A percentile compares a stretch with the other conserved stretches of the same genome.
Conservation (phyloP, 805 yeast genomes). For the Starmerella gropengiesseri region DNA sequence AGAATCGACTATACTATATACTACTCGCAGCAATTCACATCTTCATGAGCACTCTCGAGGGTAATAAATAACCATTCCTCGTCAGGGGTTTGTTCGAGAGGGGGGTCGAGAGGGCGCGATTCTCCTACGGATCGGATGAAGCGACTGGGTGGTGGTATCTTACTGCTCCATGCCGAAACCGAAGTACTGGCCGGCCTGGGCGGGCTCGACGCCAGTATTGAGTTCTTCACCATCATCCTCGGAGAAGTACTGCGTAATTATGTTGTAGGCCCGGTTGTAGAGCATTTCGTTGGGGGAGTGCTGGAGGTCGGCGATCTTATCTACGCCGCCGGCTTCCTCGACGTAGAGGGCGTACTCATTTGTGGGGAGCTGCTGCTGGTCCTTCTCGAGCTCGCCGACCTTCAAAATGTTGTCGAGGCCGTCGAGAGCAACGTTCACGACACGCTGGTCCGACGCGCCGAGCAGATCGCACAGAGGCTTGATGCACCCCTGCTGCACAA, state of each 20-base stretch:
- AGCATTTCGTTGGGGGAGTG: slow-evolving; percentile 82
- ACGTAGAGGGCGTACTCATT: slow-evolving; percentile 85
- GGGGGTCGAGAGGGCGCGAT: no score
- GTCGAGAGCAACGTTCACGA: slow-evolving; percentile 89
- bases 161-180: slow-evolving; percentile 50
- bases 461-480: slow-evolving; percentile 92
- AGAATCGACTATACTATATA: no score
- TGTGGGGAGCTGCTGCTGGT: slow-evolving; percentile 51
- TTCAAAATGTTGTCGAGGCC: slow-evolving; percentile 87
- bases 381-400: slow-evolving; percentile 89
- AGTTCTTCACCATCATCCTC: slow-evolving; percentile 56
- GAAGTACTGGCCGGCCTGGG: slow-evolving; percentile 70
- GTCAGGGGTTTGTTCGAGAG: no score
- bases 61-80: no score
- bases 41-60: no score
- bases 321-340: slow-evolving; percentile 98
- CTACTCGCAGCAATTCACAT: no score
- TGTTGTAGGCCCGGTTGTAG: slow-evolving; percentile 78
- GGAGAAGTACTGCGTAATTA: slow-evolving; percentile 83
- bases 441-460: slow-evolving; percentile 77
- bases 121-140: neutral
- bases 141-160: neutral
- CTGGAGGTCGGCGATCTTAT: slow-evolving; percentile 88
- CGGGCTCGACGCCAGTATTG: slow-evolving; percentile 56
- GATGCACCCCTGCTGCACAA: slow-evolving; percentile 91